Base-by-base conservation (phyloP, 305 asterid species). In the Fraxinus sp. region DNA sequence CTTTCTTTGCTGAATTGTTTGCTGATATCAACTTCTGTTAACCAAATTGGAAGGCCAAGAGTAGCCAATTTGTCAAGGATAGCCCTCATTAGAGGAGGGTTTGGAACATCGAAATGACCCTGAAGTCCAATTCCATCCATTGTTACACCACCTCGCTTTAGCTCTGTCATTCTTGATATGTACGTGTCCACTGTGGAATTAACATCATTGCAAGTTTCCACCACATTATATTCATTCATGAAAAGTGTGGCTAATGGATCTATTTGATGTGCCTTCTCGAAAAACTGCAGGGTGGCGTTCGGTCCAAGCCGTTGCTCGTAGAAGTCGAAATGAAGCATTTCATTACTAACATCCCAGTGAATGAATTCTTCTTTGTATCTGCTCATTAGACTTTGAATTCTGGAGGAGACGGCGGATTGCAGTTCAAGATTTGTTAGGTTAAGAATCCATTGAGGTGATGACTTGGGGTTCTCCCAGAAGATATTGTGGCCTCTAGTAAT, bases 291-390 rank as follows among this genome's bases (percentile, higher is more conserved):
- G 4, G 97, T 86, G 18, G 97, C 94, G 46, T 92, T 85, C 2
- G 91, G 89, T 0, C 97, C 97, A 8, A 93, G 91, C 4, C 84
- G 80, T 16, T 84, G 62, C 85, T 91, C 97, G 22, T 89, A 93
- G 80, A 92, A 94, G 30, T 91, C 86, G 36, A 71, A 92, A 70
- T 94, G 98, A 5, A 94, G 93, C 95, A 93, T 92, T 71, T 94
- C 98, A 10, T 94, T 94, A 80, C 80, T 89, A 3, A 93, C 97
- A 68, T 94, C 98, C 98, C 97, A 94, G 43, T 94, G 96, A 33
- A 94, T 78, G 87, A 94, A 93, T 16, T 93, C 87, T 0, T 86
- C 90, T 77, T 78, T 90, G 91, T 93, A 93, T 71, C 86, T 88
- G 36, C 37, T 74, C 91, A 93, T 70, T 10, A 95, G 88, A 86